These are phyloP conservation scores for Thuja plicata DNA, from an alignment of 83 land plant genomes.

Conservation along the genomic window DNA sequence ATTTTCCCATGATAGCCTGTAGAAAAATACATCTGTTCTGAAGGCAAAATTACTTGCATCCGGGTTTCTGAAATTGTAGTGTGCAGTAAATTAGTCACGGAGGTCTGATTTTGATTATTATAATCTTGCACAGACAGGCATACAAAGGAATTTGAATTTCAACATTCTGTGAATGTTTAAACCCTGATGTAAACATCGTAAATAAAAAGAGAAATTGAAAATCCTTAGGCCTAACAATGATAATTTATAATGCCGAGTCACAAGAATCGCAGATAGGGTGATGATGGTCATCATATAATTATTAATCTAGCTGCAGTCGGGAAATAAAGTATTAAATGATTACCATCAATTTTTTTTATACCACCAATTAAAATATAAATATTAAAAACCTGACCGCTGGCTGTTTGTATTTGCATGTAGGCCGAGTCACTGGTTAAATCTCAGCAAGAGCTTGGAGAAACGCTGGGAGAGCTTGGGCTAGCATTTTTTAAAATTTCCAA, in stretches of 20 bases:
- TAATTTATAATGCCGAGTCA: background rate
- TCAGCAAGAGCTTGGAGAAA: conserved; percentile 51
- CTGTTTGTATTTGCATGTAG: conserved; percentile 19
- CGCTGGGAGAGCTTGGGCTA: conserved; percentile 49
- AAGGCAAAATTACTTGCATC: background rate
- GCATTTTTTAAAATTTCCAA: conserved; percentile 41
- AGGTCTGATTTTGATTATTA: background rate
- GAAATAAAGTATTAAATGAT: background rate
- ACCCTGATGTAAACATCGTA: background rate
- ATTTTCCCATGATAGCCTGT: background rate
- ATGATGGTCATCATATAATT: background rate
- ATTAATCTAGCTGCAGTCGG: background rate
- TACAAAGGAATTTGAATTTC: background rate
- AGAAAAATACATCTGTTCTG: background rate
- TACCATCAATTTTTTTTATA: background rate
- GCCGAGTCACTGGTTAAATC: conserved; percentile 48
- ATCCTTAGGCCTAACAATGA: background rate
- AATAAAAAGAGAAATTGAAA: background rate
- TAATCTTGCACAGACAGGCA: background rate
- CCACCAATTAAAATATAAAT: background rate
- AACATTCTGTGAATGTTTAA: background rate
- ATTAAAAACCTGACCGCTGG: background rate
- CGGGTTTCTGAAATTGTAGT: background rate
- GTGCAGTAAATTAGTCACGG: background rate
- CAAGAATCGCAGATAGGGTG: background rate